Base-by-base conservation (phyloP, 1,284 basidiomycete species). In the Flammula alnicola region DNA sequence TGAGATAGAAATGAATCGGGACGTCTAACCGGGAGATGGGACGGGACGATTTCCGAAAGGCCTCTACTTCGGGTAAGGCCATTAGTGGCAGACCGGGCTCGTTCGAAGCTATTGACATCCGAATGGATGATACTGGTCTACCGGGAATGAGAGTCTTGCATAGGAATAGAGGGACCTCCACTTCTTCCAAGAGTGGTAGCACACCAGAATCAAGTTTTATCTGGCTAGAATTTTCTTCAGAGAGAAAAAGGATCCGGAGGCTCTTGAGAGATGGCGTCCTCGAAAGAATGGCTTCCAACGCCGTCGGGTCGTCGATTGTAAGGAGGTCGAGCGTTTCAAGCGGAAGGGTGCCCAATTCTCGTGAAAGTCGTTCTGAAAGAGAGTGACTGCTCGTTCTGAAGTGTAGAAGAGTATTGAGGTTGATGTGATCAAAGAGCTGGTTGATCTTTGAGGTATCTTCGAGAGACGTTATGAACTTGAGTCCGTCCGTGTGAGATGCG, bases 261-360 rank as follows among this genome's bases (percentile, higher is more conserved):
- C 12, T 22, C 20, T 37, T 44, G 4, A 55, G 38, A 4, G 20
- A 27, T 9, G 53, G 49, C 10, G 41, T 47, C 12, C 36, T 32
- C 11, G 33, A 22, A 39, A 55, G 33, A 17, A 44, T 30, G 19
- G 42, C 22, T n/a, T 27, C 10, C 1, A 42, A 9, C 11, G 29
- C 20, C 2, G 31, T 3, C 12, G n/a, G 20, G 10, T 46, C 27
- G n/a, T n/a, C n/a, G 38, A 4, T 11, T 36, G 6, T 11, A n/a
- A 40, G n/a, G 19, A 49, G 5, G 20, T 36, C 38, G 14, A 53
- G 46, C 14, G 16, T 27, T 25, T 42, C n/a, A n/a, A 53, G 43
- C 9, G 47, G 32, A 33, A 53, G 31, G 17, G 9, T 19, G 29
- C 25, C 12, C 12, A 37, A 11, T 3, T 3, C 3, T 31, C 16